A percentile compares a stretch with the other conserved stretches of the same genome.
These are phyloP conservation scores for Begonia fuchsioides DNA, from an alignment of 306 rosid species.

Conservation along the genomic window DNA sequence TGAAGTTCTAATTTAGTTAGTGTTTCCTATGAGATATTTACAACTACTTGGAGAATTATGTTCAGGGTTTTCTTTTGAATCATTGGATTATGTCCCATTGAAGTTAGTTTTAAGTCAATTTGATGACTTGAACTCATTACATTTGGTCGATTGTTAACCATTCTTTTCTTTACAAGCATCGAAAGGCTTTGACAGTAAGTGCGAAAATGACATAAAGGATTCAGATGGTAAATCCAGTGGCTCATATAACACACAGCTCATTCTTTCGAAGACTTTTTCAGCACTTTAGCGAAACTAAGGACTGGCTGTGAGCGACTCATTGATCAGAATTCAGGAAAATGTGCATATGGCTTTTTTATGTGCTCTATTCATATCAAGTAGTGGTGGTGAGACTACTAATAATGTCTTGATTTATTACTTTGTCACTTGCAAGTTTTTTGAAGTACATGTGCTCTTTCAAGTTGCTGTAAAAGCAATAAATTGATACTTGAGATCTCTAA, in stretches of 20 bases:
- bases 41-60: no score
- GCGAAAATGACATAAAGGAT: no score
- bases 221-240: no score
- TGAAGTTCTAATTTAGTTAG: no score
- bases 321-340: background rate
- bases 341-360: background rate
- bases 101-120: no score
- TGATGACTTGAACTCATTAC: no score
- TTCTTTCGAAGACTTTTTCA: background rate
- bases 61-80: no score
- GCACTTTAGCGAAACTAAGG: conserved; percentile 9
- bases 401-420: conserved; percentile 6
- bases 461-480: conserved; percentile 7
- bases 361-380: background rate
- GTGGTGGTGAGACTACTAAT: conserved; percentile 9
- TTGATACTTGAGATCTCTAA: background rate
- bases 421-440: conserved; percentile 16
- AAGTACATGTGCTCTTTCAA: conserved; percentile 18
- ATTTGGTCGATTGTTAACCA: no score
- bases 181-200: no score
- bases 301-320: background rate
- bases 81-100: no score
- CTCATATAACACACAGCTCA: background rate
- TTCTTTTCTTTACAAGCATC: no score
- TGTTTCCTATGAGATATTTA: no score